Conservation (phyloP, 495 filamentous ascomycete species). For the Penicillium tannophilum region DNA sequence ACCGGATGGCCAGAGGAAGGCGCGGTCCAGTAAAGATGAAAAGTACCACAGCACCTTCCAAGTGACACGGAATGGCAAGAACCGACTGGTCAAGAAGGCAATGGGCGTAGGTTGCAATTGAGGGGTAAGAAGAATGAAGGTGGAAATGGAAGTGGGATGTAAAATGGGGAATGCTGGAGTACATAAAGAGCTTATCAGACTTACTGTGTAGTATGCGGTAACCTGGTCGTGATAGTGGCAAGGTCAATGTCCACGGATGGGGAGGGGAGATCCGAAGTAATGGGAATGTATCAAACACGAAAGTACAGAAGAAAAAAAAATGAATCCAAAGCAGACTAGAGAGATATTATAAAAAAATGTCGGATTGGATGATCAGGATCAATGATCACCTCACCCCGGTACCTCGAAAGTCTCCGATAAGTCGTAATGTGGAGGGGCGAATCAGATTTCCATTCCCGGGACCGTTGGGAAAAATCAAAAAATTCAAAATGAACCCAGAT, state of each 20-base stretch:
- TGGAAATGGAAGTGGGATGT: slow-evolving; percentile 3
- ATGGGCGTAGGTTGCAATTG: slow-evolving; percentile 8
- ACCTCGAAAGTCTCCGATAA: slow-evolving; percentile 25
- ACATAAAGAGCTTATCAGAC: slow-evolving; percentile 19
- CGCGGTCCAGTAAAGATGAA: slow-evolving; percentile 17
- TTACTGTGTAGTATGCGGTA: background rate
- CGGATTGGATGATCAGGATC: slow-evolving; percentile 22
- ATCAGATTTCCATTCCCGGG: slow-evolving; percentile 28
- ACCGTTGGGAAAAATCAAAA: slow-evolving; percentile 13
- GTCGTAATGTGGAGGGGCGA: slow-evolving; percentile 24
- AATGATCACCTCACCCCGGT: slow-evolving; percentile 29
- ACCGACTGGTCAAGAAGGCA: slow-evolving; percentile 18
- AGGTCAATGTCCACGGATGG: background rate
- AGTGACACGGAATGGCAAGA: slow-evolving; percentile 27
- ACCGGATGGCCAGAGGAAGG: slow-evolving; percentile 27
- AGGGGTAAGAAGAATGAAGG: slow-evolving; percentile 14
- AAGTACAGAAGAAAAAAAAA: slow-evolving; percentile 13
- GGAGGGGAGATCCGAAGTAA: slow-evolving; percentile 5
- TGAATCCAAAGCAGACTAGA: background rate
- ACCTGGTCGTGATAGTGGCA: background rate
- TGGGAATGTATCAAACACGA: slow-evolving; percentile 1
- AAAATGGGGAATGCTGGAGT: background rate
- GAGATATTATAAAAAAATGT: background rate
- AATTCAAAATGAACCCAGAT: background rate
- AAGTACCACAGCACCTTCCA: slow-evolving; percentile 26